Base-by-base conservation (phyloP, 2,329 filamentous ascomycete species). In the Sclerotinia spermophila region DNA sequence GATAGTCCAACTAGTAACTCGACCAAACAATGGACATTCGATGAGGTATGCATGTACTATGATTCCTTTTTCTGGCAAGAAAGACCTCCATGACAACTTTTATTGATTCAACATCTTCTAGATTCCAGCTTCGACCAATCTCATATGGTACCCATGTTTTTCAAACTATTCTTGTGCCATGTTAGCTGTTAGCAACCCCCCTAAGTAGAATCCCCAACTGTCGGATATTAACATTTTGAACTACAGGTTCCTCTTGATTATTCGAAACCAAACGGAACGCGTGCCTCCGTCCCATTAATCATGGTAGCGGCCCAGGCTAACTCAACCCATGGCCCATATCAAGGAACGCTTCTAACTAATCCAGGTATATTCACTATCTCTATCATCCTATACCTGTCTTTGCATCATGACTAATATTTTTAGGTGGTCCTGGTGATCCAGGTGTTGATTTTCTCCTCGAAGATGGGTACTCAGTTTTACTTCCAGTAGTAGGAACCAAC, bases 401-500 rank as follows among this genome's bases (percentile, higher is more conserved):
- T 5, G 15, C 24, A 13, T 15, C 4, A 48, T 48, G 11, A n/a
- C 24, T 48, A 24, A 48, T 48, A 1, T 42, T n/a, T n/a, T 11
- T n/a, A 48, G 45, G 45, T n/a, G 45, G 45, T 15, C 45, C 45
- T n/a, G 45, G 45, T 24, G 74, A 75, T 56, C 71, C 72, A 27
- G 67, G 70, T 65, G 68, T 75, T 11, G 40, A 59, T 21, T 55
- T 56, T 27, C 27, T 72, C 38, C 40, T 68, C 11, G 33, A 35
- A 33, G 45, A 75, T 75, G n/a, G 82, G 78, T 3, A 73, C 74
- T 21, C 69, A 76, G 7, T 69, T 82, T 21, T 71, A 24, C 35
- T 85, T 73, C 79, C 80, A 5, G 80, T 85, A 35, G 80, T 84
- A 0, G 84, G 84, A 11, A 77, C 78, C 4, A 83, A 85, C 72